Evolutionary conservation across 2,329 filamentous ascomycete genomes (phyloP).

Genomic region (Fusarium guadeloupense): DNA sequence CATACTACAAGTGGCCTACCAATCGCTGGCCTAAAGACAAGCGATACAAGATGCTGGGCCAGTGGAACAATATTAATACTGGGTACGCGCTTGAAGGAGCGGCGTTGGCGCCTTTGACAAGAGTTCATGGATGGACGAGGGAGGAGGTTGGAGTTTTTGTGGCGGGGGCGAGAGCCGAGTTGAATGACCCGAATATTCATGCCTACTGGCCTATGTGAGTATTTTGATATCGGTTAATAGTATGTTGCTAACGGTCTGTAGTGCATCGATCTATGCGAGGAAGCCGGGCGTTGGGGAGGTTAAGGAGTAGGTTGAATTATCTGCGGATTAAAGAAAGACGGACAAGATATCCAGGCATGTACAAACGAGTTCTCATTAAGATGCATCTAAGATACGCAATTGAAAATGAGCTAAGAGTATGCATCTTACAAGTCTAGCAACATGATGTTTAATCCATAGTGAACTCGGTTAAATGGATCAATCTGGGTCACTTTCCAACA

Average conservation of each 20-base stretch:
- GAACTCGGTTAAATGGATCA: no score
- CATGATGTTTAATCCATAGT: no score
- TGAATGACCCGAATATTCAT: constrained; percentile 8
- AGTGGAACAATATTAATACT: constrained; percentile 15
- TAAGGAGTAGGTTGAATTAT: not conserved
- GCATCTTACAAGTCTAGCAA: no score
- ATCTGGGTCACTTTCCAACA: no score
- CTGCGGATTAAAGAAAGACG: not conserved
- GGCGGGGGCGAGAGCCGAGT: not conserved
- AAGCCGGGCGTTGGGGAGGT: not conserved
- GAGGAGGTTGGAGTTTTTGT: constrained; percentile 14
- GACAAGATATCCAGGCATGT: no score
- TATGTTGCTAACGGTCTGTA: not conserved
- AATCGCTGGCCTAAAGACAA: constrained; percentile 13
- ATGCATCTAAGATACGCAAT: no score
- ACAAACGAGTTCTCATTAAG: no score
- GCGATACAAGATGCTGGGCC: constrained; percentile 12
- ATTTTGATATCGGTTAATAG: no score
- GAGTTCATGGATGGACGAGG: constrained; percentile 7
- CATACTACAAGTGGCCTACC: constrained; percentile 14
- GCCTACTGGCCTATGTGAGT: constrained; percentile 20
- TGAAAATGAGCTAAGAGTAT: no score
- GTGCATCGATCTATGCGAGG: not conserved
- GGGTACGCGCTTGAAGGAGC: not conserved
- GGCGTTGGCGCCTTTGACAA: constrained; percentile 12